Evolutionary conservation across 306 rosid species (phyloP).

Genomic region (Echinosophora koreensis): DNA sequence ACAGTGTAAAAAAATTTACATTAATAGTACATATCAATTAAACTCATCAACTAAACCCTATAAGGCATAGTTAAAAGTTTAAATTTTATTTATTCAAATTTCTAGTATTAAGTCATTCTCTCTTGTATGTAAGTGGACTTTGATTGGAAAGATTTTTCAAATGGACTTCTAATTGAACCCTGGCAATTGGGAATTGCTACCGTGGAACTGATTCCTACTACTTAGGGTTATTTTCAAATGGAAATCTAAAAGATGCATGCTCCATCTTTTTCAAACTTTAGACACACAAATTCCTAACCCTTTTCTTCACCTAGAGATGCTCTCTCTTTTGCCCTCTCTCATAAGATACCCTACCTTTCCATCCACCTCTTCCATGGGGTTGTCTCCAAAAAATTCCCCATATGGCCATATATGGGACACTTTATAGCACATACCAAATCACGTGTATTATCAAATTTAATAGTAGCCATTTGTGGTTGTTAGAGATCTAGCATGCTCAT

Average conservation of each 20-base stretch:
- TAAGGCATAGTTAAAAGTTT: too few species aligned
- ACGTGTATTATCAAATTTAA: slow-evolving; percentile 51
- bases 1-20: too few species aligned
- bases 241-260: slow-evolving; percentile 44
- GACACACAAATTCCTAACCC: slow-evolving; percentile 50
- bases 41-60: too few species aligned
- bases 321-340: slow-evolving; percentile 42
- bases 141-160: neutral
- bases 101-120: too few species aligned
- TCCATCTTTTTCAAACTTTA: slow-evolving; percentile 48
- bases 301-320: slow-evolving; percentile 57
- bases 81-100: too few species aligned
- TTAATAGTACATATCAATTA: too few species aligned
- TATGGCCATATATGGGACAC: slow-evolving; percentile 33
- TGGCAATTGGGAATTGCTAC: slow-evolving; percentile 4
- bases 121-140: neutral
- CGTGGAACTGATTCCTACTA: slow-evolving; percentile 11
- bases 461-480: slow-evolving; percentile 37
- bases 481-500: slow-evolving; percentile 34
- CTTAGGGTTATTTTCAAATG: slow-evolving; percentile 35
- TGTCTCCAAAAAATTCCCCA: slow-evolving; percentile 56
- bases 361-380: slow-evolving; percentile 45
- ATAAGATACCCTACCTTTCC: slow-evolving; percentile 50
- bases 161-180: slow-evolving; percentile 9
- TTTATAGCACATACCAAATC: slow-evolving; percentile 45